Base-by-base conservation (phyloP, 1,139 yeast species). In the Barnettozyma hawaiiensis region DNA sequence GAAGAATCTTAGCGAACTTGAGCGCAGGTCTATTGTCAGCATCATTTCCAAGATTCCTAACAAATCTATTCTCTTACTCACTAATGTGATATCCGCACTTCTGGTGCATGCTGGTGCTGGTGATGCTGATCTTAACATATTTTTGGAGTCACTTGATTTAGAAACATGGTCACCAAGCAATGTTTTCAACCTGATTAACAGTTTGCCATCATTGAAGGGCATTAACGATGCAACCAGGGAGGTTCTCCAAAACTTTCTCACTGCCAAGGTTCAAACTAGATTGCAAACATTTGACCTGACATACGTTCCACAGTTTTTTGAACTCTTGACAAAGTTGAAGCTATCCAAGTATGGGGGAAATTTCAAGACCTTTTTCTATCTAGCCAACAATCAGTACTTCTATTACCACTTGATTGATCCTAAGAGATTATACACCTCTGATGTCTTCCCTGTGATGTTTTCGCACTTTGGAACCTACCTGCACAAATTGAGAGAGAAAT, bases 351-450 rank as follows among this genome's bases (percentile, higher is more conserved):
- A 14, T 9, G 18, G 26, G 8, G 18, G 26, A 7, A 36, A 27
- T 5, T 35, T 32, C 12, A 14, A 19, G 9, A 19, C 34, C 8
- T 21, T 24, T 12, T 33, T 43, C n/a, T 37, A 35, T 19, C 23
- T 33, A 9, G 14, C 19, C 7, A 34, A 21, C 24, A 51, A 42
- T 12, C 55, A 54, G 16, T 49, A 46, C 21, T 29, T 53, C 7
- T 48, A 45, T 28, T 54, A 46, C 34, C 55, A 52, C 39, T 47
- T 44, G 5, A 45, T 54, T 37, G 58, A 54, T 41, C 51, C 51
- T 24, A 46, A 49, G 18, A 15, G 31, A 2, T 7, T 19, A 1
- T 47, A 48, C 36, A 5, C 42, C 2, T 20, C 22, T 2, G 31
- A 28, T 2, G 37, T 41, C 3, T 50, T 50, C 20, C 3, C 14